A percentile compares a stretch with the other conserved stretches of the same genome.
Conservation (phyloP, 768 basidiomycete species). For the Rhizopogon roseolus region DNA sequence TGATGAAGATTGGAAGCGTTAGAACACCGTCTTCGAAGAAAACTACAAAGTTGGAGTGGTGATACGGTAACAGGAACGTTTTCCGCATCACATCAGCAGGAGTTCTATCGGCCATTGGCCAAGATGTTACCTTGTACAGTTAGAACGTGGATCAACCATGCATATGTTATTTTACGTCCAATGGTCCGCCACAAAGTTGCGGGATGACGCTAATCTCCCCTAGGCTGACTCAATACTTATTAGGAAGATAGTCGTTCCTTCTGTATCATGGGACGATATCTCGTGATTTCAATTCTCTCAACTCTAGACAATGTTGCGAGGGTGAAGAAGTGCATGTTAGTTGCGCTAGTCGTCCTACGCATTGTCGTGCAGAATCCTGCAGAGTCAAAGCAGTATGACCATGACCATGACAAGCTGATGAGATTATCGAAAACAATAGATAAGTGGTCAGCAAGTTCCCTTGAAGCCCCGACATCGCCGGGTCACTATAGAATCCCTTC, state of each 20-base stretch:
- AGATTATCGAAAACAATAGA: background rate
- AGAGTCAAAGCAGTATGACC: background rate
- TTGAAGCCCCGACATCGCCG: background rate
- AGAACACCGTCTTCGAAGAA: background rate
- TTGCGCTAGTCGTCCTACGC: background rate
- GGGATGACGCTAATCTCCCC: background rate
- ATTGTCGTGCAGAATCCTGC: background rate
- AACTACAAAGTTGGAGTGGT: background rate
- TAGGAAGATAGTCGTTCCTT: too few relatives aligned
- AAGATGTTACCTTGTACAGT: background rate
- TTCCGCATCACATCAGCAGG: background rate
- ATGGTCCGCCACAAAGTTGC: background rate
- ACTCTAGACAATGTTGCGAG: background rate
- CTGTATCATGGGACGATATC: too few relatives aligned
- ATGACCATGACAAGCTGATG: background rate
- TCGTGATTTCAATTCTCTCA: background rate
- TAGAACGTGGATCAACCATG: background rate
- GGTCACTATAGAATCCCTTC: background rate
- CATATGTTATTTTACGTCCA: background rate
- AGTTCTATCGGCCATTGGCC: background rate
- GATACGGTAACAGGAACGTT: background rate
- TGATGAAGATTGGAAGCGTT: background rate
- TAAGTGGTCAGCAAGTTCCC: background rate
- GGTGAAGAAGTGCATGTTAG: background rate
- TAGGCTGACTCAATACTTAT: too few relatives aligned